Evolutionary conservation across 2,329 filamentous ascomycete species (phyloP), one percentile per base, ranked within the genome.

Genomic region (Ophiostoma piceae): DNA sequence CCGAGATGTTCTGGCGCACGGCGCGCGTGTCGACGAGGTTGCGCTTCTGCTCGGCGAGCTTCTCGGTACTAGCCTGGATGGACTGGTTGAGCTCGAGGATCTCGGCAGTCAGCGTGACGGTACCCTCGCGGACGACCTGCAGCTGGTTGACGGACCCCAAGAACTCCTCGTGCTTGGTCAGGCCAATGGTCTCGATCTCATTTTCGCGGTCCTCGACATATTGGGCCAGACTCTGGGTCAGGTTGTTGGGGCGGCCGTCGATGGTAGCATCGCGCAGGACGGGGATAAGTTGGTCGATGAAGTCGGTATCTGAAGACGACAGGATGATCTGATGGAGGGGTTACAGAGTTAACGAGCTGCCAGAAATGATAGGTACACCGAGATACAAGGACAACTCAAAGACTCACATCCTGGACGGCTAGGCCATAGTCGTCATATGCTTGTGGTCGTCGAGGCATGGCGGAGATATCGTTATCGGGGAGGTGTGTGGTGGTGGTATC

Each of bases 81-180:
- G 93, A 96, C 78, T 96, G 91, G 76, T 97, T 98, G 70, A 99
- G 84, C 74, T 92, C 88, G 73, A 99, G 82, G 71, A 99, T 98
- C 78, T 99, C 94, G 54, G 90, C 87, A 1, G 94, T 98, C 76
- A 99, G 82, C 65, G 87, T 85, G 57, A 97, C 92, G 0, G 94
- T 98, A 57, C 92, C 93, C 79, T 97, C 92, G 69, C 94, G 90
- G 68, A 98, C 93, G 71, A 88, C 87, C 75, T 98, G 91, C n/a
- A 99, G 86, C 77, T 96, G 92, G 76, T 95, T 96, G 74, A 99
- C 93, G 0, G 94, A 97, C 73, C 87, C 88, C 43, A 98, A 90
- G 77, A 99, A 99, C 76, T 97, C 95, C 77, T 98, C 94, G 76
- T 99, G 95, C 76, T 97, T 97, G 12, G 92, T 94, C 76, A 97